Evolutionary conservation across 2,329 filamentous ascomycete genomes (phyloP).

Genomic region (Epichloe bromicola): DNA sequence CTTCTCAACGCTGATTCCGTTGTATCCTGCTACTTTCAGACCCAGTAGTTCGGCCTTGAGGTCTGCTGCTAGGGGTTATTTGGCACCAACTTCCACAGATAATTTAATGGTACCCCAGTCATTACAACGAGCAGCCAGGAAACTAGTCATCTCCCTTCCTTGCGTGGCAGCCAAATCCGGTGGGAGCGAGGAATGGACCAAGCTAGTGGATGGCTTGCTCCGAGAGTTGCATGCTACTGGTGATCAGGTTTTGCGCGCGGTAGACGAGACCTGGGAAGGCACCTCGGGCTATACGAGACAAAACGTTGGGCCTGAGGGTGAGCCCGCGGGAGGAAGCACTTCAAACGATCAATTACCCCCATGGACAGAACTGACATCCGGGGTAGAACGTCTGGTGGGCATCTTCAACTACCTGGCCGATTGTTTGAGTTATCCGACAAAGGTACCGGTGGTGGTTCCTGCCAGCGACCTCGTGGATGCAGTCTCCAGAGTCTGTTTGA

Average conservation of each 20-base stretch:
- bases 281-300: conserved; percentile 35
- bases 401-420: conserved; percentile 52
- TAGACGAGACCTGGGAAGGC: conserved; percentile 74
- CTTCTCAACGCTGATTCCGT: conserved; percentile 59
- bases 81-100: conserved; percentile 51
- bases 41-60: conserved; percentile 59
- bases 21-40: conserved; percentile 73
- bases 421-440: conserved; percentile 51
- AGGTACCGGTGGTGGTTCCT: conserved; percentile 51
- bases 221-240: conserved; percentile 55
- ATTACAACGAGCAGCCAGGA: conserved; percentile 45
- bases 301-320: conserved; percentile 30
- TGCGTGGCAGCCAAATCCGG: conserved; percentile 72
- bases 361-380: conserved; percentile 67
- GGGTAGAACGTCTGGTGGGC: conserved; percentile 53
- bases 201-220: conserved; percentile 48
- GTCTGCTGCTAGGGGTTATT: conserved; percentile 41
- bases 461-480: conserved; percentile 57
- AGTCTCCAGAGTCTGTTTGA: conserved; percentile 53
- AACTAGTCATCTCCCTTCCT: conserved; percentile 57
- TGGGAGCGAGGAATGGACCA: conserved; percentile 65
- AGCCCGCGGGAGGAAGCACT: conserved; percentile 33
- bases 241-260: conserved; percentile 64
- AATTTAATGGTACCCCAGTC: conserved; percentile 33
- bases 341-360: conserved; percentile 40